A percentile compares a stretch with the other conserved stretches of the same genome.
These are phyloP conservation scores for Starmerella sp. DNA, from an alignment of 805 yeast species.

Conservation along the genomic window DNA sequence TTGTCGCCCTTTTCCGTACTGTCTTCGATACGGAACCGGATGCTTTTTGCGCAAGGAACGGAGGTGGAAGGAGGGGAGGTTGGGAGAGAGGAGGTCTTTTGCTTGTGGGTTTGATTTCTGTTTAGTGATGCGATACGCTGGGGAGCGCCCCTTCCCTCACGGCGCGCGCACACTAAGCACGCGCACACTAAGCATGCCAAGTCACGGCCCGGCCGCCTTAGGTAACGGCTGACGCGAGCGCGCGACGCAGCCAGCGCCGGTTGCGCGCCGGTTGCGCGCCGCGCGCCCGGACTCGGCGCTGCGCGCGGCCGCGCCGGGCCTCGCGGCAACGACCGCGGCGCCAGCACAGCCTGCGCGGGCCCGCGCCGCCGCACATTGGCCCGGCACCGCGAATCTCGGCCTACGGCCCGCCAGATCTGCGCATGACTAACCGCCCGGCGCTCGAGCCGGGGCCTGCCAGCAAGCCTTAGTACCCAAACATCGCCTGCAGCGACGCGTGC, in stretches of 20 bases:
- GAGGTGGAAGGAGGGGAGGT: conserved; percentile 1
- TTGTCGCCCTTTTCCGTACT: background rate
- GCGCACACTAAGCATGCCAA: conserved; percentile 5
- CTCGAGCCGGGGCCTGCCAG: background rate
- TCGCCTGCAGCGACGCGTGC: background rate
- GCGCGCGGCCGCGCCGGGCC: too few species aligned
- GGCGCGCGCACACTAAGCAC: conserved; percentile 2
- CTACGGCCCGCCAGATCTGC: too few species aligned
- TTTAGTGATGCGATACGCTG: conserved; percentile 6
- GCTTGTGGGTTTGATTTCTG: conserved; percentile 1
- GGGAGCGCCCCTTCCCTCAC: conserved; percentile 1
- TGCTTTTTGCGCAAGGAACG: background rate
- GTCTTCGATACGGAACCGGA: background rate
- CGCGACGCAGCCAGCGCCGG: too few species aligned
- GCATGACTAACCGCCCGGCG: background rate
- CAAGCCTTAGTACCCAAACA: background rate
- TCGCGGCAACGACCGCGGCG: too few species aligned
- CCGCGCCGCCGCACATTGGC: background rate
- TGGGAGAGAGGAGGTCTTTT: background rate
- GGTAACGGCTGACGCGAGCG: background rate
- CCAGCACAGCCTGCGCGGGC: too few species aligned
- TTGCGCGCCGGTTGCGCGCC: too few species aligned
- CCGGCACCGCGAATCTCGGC: background rate
- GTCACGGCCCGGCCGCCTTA: background rate
- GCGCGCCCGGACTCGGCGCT: too few species aligned